phyloP scores from a whole-genome alignment of 306 rosid species.

The Coriaria nepalensis region DNA sequence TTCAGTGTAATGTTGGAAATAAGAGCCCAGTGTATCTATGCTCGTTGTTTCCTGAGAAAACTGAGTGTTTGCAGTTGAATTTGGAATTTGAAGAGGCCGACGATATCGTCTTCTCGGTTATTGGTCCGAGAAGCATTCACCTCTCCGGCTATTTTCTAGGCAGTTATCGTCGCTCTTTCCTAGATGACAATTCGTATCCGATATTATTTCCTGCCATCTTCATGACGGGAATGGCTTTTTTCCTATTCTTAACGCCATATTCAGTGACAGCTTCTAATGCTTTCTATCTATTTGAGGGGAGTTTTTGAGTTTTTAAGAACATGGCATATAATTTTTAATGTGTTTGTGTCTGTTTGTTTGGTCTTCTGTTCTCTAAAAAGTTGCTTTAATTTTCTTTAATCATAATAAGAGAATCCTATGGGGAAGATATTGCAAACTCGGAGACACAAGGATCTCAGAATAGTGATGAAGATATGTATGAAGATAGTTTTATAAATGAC shows the following conservation, averaged over 20 bases:
- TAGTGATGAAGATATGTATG: constrained; percentile 56
- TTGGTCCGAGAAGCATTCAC: constrained; percentile 79
- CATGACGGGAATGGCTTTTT: neutral
- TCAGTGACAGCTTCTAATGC: neutral
- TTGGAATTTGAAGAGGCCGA: constrained; percentile 72
- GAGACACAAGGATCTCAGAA: constrained; percentile 48
- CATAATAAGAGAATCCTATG: constrained; percentile 57
- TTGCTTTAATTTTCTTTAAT: constrained; percentile 27
- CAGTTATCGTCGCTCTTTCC: constrained; percentile 6
- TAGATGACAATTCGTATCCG: constrained; percentile 58
- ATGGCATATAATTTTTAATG: neutral
- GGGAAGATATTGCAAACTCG: constrained; percentile 75
- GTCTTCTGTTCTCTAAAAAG: neutral
- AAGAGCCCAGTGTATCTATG: constrained; percentile 71
- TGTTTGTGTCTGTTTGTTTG: neutral
- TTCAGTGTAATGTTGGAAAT: constrained; percentile 84
- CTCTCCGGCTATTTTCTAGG: constrained; percentile 60
- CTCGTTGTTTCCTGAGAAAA: constrained; percentile 51
- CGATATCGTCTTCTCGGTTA: constrained; percentile 66
- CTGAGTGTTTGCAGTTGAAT: constrained; percentile 62
- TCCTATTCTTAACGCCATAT: neutral
- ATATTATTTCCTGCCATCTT: constrained; percentile 4
- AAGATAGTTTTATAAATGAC: constrained; percentile 67
- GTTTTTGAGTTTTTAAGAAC: neutral
- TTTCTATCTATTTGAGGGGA: neutral